Evolutionary conservation across 441 rosid species (phyloP).

Genomic region (Viola pubescens): DNA sequence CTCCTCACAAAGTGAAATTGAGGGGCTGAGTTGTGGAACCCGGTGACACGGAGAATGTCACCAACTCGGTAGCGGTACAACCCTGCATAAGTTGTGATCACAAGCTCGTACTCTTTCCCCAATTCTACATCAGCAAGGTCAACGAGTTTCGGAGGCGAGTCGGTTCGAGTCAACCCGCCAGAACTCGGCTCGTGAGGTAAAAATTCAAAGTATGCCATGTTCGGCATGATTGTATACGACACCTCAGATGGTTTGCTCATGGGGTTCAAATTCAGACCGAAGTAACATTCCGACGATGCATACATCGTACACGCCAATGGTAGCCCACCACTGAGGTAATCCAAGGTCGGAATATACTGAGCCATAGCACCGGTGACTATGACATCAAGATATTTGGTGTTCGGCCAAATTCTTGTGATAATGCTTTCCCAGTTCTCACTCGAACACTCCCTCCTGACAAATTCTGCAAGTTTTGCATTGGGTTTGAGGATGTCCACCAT

Average conservation of each 20-base stretch:
- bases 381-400: conserved; percentile 79
- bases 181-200: conserved; percentile 43
- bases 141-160: conserved; percentile 33
- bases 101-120: conserved; percentile 81
- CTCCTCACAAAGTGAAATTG: conserved; percentile 77
- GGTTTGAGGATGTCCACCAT: conserved; percentile 45
- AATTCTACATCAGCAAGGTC: conserved; percentile 72
- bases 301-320: conserved; percentile 90
- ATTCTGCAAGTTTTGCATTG: conserved; percentile 39
- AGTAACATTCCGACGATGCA: conserved; percentile 88
- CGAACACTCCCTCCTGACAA: conserved; percentile 39
- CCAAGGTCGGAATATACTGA: conserved; percentile 79
- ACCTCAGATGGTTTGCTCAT: conserved; percentile 77
- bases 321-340: conserved; percentile 67
- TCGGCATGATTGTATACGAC: conserved; percentile 86
- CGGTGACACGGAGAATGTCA: conserved; percentile 82
- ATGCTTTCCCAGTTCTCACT: conserved; percentile 64
- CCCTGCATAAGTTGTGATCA: conserved; percentile 82
- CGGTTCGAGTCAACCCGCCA: conserved; percentile 16
- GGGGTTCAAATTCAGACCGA: conserved; percentile 84
- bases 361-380: conserved; percentile 96
- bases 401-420: conserved; percentile 76
- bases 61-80: conserved; percentile 77
- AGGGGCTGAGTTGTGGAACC: conserved; percentile 88
- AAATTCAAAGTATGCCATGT: conserved; percentile 93